Evolutionary conservation across 2,329 filamentous ascomycete species (phyloP).

Genomic region (Davidsoniella neocaledoniae): DNA sequence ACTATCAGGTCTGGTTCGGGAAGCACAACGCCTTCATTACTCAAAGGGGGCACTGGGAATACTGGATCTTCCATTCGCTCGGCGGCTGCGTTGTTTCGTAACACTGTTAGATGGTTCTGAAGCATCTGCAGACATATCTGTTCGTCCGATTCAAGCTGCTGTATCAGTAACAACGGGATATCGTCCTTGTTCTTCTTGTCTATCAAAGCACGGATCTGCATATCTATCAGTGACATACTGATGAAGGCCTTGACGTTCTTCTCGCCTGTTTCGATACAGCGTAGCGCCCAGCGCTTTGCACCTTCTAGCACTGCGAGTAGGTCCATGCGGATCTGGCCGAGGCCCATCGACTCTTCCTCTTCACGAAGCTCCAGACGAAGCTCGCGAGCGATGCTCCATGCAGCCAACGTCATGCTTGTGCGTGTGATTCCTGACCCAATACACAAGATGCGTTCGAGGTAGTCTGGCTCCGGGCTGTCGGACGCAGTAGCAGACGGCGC

Average conservation of each 20-base stretch:
- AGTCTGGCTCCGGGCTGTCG: slow-evolving; percentile 14
- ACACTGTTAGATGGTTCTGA: slow-evolving; percentile 15
- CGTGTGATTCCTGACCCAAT: slow-evolving; percentile 27
- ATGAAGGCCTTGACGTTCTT: slow-evolving; percentile 38
- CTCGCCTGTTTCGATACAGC: slow-evolving; percentile 29
- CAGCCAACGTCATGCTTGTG: slow-evolving; percentile 19
- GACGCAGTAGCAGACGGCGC: slow-evolving; percentile 1
- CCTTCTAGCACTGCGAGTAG: slow-evolving; percentile 27
- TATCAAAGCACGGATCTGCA: slow-evolving; percentile 27
- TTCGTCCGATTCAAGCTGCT: slow-evolving; percentile 22
- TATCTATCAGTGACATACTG: slow-evolving; percentile 22
- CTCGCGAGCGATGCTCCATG: slow-evolving; percentile 24
- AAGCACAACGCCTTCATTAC: too few relatives aligned
- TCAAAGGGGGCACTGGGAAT: too few relatives aligned
- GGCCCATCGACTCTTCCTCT: slow-evolving; percentile 22
- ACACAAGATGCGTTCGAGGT: slow-evolving; percentile 23
- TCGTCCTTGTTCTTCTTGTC: slow-evolving; percentile 21
- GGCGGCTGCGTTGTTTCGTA: too few relatives aligned
- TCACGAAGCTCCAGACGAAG: slow-evolving; percentile 25
- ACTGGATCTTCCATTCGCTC: too few relatives aligned
- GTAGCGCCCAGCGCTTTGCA: slow-evolving; percentile 23
- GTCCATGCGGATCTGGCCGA: slow-evolving; percentile 22
- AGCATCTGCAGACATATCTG: slow-evolving; percentile 21
- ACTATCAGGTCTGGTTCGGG: too few relatives aligned
- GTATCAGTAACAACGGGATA: slow-evolving; percentile 20